Evolutionary conservation across 2,329 filamentous ascomycete species (phyloP), one percentile per base, ranked within the genome.

Genomic region (Fusarium citri): DNA sequence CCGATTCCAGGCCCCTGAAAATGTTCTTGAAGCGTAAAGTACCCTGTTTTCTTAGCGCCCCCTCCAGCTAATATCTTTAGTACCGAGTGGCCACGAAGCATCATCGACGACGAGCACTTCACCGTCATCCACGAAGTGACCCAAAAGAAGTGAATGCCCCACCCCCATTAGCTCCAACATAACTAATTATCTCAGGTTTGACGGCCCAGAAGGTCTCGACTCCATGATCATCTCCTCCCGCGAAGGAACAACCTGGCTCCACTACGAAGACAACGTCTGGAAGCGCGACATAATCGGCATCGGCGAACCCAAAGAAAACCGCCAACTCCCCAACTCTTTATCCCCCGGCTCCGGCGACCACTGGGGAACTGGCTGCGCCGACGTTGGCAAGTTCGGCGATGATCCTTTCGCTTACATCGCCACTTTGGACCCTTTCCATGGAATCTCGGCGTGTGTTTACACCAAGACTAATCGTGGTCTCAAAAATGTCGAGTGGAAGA

Each of bases 381-480:
- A 64, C 15, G 55, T 41, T 0, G 60, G 60, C 20, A 59, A 48
- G 8, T 23, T 64, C 10, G 60, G 60, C 12, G 55, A 47, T 11
- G 48, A 64, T 31, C 60, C 60, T 2, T 59, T 59, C 23, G 60
- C 60, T 9, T 64, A 64, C 25, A 43, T 54, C 8, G 40, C 40
- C 4, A 54, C 50, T 6, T 25, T 54, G 2, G 50, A 54, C n/a
- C 50, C 50, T 7, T 54, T 54, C n/a, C 50, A 43, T 9, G 50
- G 40, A 4, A 54, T 54, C 3, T 43, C 40, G 18, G 50, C 50
- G 4, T 54, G 50, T 9, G 40, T 54, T 16, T 54, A 54, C 6
- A 54, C 50, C 0, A 31, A 43, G 50, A 43, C 50, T 2, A 31
- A 54, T 4, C 50, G 40, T 16, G 40, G 40, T 18, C 12, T 54